phyloP scores from a whole-genome alignment of 2,329 filamentous ascomycete species.

The Calonectria pteridis region DNA sequence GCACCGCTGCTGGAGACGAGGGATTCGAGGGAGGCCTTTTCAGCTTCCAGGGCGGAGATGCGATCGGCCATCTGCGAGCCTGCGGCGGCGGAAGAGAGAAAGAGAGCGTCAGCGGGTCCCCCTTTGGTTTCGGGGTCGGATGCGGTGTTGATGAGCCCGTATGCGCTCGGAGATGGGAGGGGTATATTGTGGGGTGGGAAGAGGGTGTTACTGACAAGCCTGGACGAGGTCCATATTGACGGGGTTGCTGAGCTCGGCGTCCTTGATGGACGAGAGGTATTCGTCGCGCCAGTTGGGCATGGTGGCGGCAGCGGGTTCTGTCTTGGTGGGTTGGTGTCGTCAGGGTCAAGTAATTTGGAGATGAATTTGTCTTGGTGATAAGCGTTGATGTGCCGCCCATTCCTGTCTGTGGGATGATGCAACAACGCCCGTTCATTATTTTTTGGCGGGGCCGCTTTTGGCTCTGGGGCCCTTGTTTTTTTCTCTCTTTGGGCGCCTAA shows the following conservation, averaged over 20 bases:
- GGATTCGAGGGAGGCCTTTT: slow-evolving; percentile 60
- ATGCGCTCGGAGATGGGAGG: slow-evolving; percentile 27
- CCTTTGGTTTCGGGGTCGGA: slow-evolving; percentile 8
- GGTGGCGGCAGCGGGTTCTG: slow-evolving; percentile 21
- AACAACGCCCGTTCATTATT: slow-evolving; percentile 25
- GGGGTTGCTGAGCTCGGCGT: slow-evolving; percentile 75
- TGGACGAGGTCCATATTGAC: slow-evolving; percentile 77
- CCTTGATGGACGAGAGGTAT: slow-evolving; percentile 80
- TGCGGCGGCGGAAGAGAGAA: slow-evolving; percentile 53
- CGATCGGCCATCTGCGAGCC: slow-evolving; percentile 77
- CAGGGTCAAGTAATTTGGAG: slow-evolving; percentile 3
- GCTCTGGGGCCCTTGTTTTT: not conserved
- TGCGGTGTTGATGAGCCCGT: slow-evolving; percentile 3
- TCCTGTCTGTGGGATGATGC: slow-evolving; percentile 44
- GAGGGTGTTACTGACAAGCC: slow-evolving; percentile 71
- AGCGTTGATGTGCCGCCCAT: slow-evolving; percentile 32
- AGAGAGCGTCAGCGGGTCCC: slow-evolving; percentile 32
- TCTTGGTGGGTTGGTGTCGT: not conserved
- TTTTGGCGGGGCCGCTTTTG: slow-evolving; percentile 20
- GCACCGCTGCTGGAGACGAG: slow-evolving; percentile 42
- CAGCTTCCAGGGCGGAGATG: slow-evolving; percentile 72
- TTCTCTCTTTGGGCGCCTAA: not conserved
- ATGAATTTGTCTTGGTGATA: slow-evolving; percentile 22
- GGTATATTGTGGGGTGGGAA: slow-evolving; percentile 26
- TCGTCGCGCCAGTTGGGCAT: slow-evolving; percentile 84